A percentile compares a stretch with the other conserved stretches of the same genome.
These are phyloP conservation scores for Lenzites betulinus DNA, from an alignment of 768 basidiomycete species.

Conservation along the genomic window DNA sequence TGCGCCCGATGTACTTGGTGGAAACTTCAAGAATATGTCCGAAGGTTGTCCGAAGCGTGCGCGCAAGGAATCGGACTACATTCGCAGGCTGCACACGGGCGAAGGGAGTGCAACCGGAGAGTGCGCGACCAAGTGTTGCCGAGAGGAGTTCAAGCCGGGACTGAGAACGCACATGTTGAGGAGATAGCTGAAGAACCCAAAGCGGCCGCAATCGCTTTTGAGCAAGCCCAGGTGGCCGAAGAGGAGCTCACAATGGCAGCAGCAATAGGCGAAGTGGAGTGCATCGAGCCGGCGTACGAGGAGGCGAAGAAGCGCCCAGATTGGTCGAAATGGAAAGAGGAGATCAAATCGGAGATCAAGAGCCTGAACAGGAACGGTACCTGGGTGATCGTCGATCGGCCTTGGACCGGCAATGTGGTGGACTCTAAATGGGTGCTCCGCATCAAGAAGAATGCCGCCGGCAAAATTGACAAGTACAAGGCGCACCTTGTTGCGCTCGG, in stretches of 20 bases:
- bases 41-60: neutral
- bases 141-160: neutral
- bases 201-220: neutral
- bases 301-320: slow-evolving; percentile 17
- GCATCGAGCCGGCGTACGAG: slow-evolving; percentile 1
- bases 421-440: slow-evolving; percentile 34
- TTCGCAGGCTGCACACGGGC: neutral
- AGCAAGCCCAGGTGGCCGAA: neutral
- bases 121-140: neutral
- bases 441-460: slow-evolving; percentile 33
- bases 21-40: neutral
- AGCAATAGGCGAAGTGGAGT: neutral
- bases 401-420: slow-evolving; percentile 9
- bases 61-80: slow-evolving; percentile 9
- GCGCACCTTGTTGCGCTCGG: slow-evolving; percentile 39
- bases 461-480: slow-evolving; percentile 33
- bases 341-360: slow-evolving; percentile 9
- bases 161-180: neutral
- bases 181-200: neutral
- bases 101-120: neutral
- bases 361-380: slow-evolving; percentile 4
- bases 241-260: neutral
- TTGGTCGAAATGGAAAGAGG: slow-evolving; percentile 19
- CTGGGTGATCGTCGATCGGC: slow-evolving; percentile 10
- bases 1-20: neutral